Conservation (phyloP, 1,284 basidiomycete genomes). For the Ceratobasidium sp. region DNA sequence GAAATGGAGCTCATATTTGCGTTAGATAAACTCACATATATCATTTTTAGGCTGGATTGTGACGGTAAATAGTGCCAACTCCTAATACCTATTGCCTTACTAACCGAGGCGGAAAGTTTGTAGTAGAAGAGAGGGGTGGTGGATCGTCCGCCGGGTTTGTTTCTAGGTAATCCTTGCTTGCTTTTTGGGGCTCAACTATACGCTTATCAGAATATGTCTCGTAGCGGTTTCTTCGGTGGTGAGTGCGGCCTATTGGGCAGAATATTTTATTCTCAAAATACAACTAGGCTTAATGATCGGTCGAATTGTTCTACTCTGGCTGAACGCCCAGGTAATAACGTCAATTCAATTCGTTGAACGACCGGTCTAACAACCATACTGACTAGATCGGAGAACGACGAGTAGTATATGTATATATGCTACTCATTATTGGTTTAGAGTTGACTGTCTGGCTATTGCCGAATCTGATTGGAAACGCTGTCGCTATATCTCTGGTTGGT, state of each 20-base stretch:
- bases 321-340: constrained; percentile 66
- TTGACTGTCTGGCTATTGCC: constrained; percentile 53
- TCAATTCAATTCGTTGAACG: too few relatives aligned
- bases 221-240: constrained; percentile 64
- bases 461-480: constrained; percentile 51
- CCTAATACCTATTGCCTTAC: background rate
- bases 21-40: background rate
- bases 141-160: constrained; percentile 68
- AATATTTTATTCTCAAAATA: background rate
- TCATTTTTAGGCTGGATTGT: constrained; percentile 66
- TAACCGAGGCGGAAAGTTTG: constrained; percentile 48
- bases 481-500: constrained; percentile 53
- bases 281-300: constrained; percentile 70
- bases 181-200: constrained; percentile 55
- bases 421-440: constrained; percentile 53
- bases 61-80: constrained; percentile 56
- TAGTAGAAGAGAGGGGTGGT: constrained; percentile 65
- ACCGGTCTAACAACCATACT: too few relatives aligned
- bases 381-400: constrained; percentile 50
- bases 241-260: background rate
- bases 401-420: constrained; percentile 51
- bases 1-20: background rate
- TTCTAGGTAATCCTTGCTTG: constrained; percentile 54
- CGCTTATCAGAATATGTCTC: background rate
- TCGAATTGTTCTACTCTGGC: constrained; percentile 69